A percentile compares a stretch with the other conserved stretches of the same genome.
Conservation (phyloP, 2,329 filamentous ascomycete genomes). For the Fusarium sp. region DNA sequence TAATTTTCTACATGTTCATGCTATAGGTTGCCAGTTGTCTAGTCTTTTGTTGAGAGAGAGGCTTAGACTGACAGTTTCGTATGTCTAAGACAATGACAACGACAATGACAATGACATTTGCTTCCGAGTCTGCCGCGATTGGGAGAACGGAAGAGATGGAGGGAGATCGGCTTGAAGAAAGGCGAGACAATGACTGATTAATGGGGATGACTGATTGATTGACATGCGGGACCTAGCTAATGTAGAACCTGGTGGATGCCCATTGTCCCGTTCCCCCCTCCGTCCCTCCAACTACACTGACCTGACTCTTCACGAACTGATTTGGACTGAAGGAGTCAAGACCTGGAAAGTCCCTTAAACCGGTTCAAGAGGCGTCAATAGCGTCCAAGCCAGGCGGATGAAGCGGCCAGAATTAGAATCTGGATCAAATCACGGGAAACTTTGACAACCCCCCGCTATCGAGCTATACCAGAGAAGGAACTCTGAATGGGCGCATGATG, state of each 20-base stretch:
- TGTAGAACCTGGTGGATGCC: not conserved
- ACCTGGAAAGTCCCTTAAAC: slow-evolving; percentile 4
- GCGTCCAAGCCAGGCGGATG: slow-evolving; percentile 20
- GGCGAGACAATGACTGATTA: slow-evolving; percentile 1
- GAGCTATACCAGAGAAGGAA: not conserved
- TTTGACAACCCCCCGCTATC: slow-evolving; percentile 11
- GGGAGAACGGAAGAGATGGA: slow-evolving; percentile 13
- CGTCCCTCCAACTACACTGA: not conserved
- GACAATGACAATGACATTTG: slow-evolving; percentile 1
- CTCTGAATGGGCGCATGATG: slow-evolving; percentile 36
- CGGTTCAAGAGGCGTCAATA: slow-evolving; percentile 21
- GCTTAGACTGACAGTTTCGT: slow-evolving; percentile 6
- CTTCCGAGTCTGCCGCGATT: slow-evolving; percentile 35
- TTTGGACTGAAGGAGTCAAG: not conserved
- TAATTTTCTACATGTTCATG: slow-evolving; percentile 9
- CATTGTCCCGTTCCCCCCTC: not conserved
- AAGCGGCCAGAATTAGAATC: slow-evolving; percentile 20
- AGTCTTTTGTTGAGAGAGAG: not conserved
- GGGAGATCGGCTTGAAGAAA: slow-evolving; percentile 17
- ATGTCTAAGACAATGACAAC: slow-evolving; percentile 1
- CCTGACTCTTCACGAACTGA: not conserved
- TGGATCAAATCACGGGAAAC: slow-evolving; percentile 36
- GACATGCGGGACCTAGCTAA: slow-evolving; percentile 17
- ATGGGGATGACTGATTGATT: slow-evolving; percentile 7
- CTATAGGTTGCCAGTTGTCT: not conserved